These are phyloP conservation scores for Auriscalpium vulgare DNA, from an alignment of 768 basidiomycete genomes.

Conservation along the genomic window DNA sequence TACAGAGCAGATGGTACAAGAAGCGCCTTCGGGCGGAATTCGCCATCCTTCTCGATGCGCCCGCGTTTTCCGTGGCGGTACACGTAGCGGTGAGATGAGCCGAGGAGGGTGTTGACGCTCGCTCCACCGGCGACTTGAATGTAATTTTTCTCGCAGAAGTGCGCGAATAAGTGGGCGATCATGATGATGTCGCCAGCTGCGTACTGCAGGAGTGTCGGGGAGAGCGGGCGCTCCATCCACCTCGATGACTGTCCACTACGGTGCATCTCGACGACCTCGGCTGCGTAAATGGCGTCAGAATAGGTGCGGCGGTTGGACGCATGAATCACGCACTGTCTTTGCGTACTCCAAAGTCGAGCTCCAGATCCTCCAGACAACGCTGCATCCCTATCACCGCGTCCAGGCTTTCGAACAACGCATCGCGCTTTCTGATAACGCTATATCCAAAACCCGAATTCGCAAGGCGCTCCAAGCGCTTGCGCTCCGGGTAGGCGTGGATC, in stretches of 20 bases:
- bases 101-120: constrained; percentile 2
- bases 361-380: constrained; percentile 22
- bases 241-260: constrained; percentile 19
- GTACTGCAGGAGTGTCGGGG: constrained; percentile 28
- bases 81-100: constrained; percentile 16
- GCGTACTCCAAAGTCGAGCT: constrained; percentile 17
- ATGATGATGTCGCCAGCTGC: constrained; percentile 36
- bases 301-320: neutral
- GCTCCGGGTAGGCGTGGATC: constrained; percentile 21
- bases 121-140: neutral
- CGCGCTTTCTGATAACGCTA: constrained; percentile 18
- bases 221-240: constrained; percentile 33
- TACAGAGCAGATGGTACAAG: constrained; percentile 15
- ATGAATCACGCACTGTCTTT: constrained; percentile 27
- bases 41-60: constrained; percentile 1
- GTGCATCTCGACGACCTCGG: constrained; percentile 31
- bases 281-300: constrained; percentile 13
- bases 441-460: constrained; percentile 19
- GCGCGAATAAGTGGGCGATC: constrained; percentile 27
- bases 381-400: constrained; percentile 31
- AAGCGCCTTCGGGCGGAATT: constrained; percentile 11
- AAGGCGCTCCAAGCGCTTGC: constrained; percentile 21
- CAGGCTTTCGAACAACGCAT: constrained; percentile 21
- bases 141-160: constrained; percentile 21
- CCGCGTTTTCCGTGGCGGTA: constrained; percentile 9